Percentiles rank a stretch among this genome's conserved stretches.
These are phyloP conservation scores for Stenocarpella maydis DNA, from an alignment of 2,329 filamentous ascomycete species.

Conservation along the genomic window DNA sequence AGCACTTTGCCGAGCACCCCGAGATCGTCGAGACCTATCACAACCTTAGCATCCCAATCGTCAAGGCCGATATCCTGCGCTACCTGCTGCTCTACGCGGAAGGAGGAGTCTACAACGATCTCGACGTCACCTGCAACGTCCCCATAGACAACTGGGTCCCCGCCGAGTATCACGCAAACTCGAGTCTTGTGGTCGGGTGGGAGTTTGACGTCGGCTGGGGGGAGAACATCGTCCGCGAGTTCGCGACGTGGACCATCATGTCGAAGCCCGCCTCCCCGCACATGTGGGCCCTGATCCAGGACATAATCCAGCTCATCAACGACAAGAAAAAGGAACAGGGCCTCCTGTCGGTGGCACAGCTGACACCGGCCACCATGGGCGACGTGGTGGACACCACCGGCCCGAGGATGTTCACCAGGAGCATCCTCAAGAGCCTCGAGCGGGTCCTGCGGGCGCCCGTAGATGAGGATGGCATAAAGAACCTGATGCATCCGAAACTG, in stretches of 20 bases:
- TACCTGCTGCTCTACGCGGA: constrained; percentile 43
- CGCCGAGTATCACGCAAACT: constrained; percentile 32
- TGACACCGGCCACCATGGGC: constrained; percentile 29
- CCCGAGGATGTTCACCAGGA: constrained; percentile 34
- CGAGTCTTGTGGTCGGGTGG: constrained; percentile 43
- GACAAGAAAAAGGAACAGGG: not conserved
- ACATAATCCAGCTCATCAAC: constrained; percentile 22
- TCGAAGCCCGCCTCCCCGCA: not conserved
- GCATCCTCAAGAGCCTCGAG: constrained; percentile 29
- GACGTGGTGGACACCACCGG: constrained; percentile 37
- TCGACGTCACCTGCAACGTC: constrained; percentile 64
- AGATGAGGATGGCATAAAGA: not conserved
- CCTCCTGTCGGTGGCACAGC: constrained; percentile 8
- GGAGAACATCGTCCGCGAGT: constrained; percentile 29
- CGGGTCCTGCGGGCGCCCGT: not conserved
- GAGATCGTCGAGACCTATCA: constrained; percentile 39
- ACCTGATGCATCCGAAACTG: not conserved
- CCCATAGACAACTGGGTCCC: constrained; percentile 51
- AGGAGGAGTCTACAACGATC: constrained; percentile 62
- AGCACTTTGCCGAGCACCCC: constrained; percentile 53
- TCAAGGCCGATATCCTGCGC: constrained; percentile 58
- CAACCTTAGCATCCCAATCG: constrained; percentile 44
- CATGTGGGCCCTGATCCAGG: not conserved
- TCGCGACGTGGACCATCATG: constrained; percentile 22
- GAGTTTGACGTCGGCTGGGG: constrained; percentile 42